Conservation (phyloP, 2,329 filamentous ascomycete species). For the Neophaeococcomyces aloes region DNA sequence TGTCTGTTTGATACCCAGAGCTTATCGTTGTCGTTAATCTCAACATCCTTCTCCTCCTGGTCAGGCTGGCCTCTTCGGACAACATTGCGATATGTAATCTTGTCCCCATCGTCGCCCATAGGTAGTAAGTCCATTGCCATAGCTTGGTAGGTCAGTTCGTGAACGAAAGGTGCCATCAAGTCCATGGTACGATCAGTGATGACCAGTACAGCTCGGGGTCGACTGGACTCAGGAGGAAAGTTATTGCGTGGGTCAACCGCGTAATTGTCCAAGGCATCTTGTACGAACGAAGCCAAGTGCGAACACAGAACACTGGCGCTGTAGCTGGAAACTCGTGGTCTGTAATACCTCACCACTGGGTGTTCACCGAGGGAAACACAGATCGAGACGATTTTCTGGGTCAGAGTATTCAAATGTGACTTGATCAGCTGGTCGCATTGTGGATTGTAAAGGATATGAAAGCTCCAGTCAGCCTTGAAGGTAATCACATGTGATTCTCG, state of each 20-base stretch:
- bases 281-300: constrained; percentile 81
- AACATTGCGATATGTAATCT: constrained; percentile 70
- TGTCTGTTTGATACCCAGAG: constrained; percentile 95
- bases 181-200: constrained; percentile 93
- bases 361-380: constrained; percentile 92
- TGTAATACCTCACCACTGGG: constrained; percentile 84
- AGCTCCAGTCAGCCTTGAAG: constrained; percentile 92
- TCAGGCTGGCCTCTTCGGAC: constrained; percentile 63
- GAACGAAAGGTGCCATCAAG: constrained; percentile 71
- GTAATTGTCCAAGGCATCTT: constrained; percentile 83
- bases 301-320: constrained; percentile 80
- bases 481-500: constrained; percentile 85
- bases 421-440: constrained; percentile 75
- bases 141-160: constrained; percentile 97
- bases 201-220: constrained; percentile 72
- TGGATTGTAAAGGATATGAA: constrained; percentile 83
- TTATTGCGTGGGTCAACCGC: constrained; percentile 64
- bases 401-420: constrained; percentile 70
- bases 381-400: constrained; percentile 80
- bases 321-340: constrained; percentile 59
- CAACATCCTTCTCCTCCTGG: constrained; percentile 77
- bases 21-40: constrained; percentile 79
- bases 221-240: constrained; percentile 59
- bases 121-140: constrained; percentile 92
- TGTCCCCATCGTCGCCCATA: constrained; percentile 73